Base-by-base conservation (phyloP, 2,329 filamentous ascomycete genomes). In the Mycogone perniciosa region DNA sequence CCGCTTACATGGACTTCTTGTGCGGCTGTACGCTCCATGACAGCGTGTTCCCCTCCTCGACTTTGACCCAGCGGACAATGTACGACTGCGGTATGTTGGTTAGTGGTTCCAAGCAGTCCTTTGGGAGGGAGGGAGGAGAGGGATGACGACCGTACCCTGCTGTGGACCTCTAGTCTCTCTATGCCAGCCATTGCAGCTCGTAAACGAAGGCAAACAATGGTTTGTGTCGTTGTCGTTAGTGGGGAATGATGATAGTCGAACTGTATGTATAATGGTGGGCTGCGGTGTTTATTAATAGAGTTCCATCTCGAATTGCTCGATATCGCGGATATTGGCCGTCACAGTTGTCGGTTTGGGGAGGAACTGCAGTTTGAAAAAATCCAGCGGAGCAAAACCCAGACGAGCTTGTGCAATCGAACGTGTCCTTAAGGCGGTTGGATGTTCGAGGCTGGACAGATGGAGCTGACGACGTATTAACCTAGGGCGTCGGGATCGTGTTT, bases 11-110 rank as follows among this genome's bases (percentile, higher is more conserved):
- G 53, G 92, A 96, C 73, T 96, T 97, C 75, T 95, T 97, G 69
- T 97, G 90, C 40, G 93, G 93, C 66, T 97, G 91, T 37, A 99
- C 82, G 64, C 89, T 96, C 93, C 93, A 99, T 11, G 91, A 96
- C 61, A 99, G 90, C 46, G 91, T 96, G 68, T 96, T 86, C 48
- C 87, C 87, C 57, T 89, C 85, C 50, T 90, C 85, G 60, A 96
- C 92, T 66, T 89, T 86, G 60, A 96, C 88, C 92, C 93, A 99
- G 64, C 93, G 89, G 51, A 99, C 89, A 61, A 99, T 90, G 72
- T 99, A 99, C 57, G 90, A 96, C 93, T 97, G 59, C 59, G 58
- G 11, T n/a, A 35, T n/a, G 27, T 45, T 9, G 11, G 52, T 64
- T 59, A 65, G 62, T 53, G 40, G 26, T 50, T 48, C 49, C 46